phyloP scores from a whole-genome alignment of 2,329 filamentous ascomycete species.

The Hymenoscyphus albidus region DNA sequence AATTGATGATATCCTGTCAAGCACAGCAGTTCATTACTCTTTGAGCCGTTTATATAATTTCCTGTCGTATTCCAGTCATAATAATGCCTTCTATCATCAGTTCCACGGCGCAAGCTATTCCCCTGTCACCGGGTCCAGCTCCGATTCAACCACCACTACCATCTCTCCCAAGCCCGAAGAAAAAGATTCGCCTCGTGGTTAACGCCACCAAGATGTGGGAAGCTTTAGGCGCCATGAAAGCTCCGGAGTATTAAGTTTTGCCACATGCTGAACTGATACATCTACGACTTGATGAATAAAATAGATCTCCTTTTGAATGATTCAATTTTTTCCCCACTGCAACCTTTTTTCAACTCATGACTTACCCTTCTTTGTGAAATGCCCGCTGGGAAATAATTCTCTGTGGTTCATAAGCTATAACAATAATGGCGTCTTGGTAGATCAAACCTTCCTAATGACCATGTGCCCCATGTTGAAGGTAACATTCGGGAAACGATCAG shows the following conservation, averaged over 20 bases:
- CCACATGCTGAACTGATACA: no score
- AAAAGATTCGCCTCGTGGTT: background rate
- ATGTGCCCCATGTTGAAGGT: no score
- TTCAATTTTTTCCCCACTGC: no score
- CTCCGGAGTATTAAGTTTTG: background rate
- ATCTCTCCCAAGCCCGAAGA: background rate
- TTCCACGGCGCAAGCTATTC: background rate
- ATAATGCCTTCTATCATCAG: background rate
- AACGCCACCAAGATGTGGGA: background rate
- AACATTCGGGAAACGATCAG: no score
- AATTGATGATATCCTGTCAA: background rate
- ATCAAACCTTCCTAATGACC: no score
- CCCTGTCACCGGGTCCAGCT: background rate
- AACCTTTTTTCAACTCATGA: no score
- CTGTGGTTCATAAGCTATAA: no score
- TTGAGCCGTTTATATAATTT: background rate
- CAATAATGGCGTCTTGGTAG: no score
- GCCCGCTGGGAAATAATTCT: no score
- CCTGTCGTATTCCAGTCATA: background rate
- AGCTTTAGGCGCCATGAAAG: background rate
- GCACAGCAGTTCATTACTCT: background rate
- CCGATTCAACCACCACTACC: background rate
- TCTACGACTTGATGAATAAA: no score
- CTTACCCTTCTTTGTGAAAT: no score
- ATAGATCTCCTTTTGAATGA: no score